Percentiles rank a stretch among this genome's conserved stretches.
Evolutionary conservation across 306 rosid species (phyloP).

Genomic region (Chamaecrista fasciculata): DNA sequence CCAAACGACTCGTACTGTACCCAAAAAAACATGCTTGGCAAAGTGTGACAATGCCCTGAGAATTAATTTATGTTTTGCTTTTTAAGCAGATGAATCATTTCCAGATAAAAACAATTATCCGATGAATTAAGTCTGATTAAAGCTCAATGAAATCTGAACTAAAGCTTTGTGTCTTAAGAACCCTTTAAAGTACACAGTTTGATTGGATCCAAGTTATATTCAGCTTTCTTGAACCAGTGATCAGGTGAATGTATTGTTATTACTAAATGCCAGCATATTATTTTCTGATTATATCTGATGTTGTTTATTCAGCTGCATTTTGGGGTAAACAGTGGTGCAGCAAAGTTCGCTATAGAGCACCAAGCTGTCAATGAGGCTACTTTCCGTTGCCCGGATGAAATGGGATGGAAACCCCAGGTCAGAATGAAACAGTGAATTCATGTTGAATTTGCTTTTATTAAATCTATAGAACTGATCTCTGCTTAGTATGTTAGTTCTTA

Average conservation of each 20-base stretch:
- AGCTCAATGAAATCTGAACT: background rate
- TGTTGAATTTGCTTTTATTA: conserved; percentile 14
- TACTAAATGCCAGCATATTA: background rate
- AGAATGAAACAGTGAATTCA: conserved; percentile 13
- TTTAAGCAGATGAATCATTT: background rate
- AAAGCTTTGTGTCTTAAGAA: background rate
- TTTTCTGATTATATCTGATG: conserved; percentile 14
- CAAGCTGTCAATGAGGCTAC: conserved; percentile 97
- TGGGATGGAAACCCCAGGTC: conserved; percentile 99
- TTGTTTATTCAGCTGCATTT: conserved; percentile 69
- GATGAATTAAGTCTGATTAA: background rate
- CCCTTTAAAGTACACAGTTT: too few relatives aligned
- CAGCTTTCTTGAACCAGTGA: background rate
- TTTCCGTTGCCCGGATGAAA: conserved; percentile 95
- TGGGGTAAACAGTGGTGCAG: conserved; percentile 95
- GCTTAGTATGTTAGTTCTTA: conserved; percentile 21
- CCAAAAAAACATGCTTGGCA: background rate
- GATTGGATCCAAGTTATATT: background rate
- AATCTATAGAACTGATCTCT: conserved; percentile 10
- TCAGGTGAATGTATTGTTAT: conserved; percentile 7
- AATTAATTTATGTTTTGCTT: background rate
- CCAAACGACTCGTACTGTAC: background rate
- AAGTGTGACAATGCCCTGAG: background rate
- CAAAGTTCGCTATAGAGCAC: conserved; percentile 82
- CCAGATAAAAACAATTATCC: background rate